These are phyloP conservation scores for Serendipita vermifera DNA, from an alignment of 768 basidiomycete species.

Conservation along the genomic window DNA sequence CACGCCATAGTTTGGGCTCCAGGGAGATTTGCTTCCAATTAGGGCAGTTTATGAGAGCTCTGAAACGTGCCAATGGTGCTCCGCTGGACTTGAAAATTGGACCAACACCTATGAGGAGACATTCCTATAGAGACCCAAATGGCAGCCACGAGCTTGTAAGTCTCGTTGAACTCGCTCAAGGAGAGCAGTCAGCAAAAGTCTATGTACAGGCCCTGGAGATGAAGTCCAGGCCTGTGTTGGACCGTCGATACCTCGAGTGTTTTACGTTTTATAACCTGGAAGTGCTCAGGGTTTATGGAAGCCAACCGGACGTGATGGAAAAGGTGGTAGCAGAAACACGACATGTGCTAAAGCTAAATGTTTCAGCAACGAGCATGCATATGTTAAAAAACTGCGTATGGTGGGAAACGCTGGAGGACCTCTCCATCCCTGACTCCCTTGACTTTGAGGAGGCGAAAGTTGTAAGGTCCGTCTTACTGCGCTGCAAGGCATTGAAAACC, in stretches of 20 bases:
- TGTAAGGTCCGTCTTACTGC: too few species aligned
- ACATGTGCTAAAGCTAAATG: not conserved
- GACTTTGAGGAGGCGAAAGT: too few species aligned
- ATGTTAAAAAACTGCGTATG: not conserved
- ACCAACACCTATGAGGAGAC: not conserved
- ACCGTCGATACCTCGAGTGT: not conserved
- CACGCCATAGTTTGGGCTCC: not conserved
- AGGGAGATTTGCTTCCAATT: not conserved
- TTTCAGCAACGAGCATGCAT: not conserved
- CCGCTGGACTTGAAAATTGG: not conserved
- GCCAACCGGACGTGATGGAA: not conserved
- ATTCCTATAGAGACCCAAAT: not conserved
- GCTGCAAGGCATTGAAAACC: too few species aligned
- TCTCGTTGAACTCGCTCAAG: not conserved
- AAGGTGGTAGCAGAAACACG: not conserved
- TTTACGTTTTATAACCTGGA: not conserved
- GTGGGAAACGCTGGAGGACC: not conserved
- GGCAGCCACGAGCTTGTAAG: not conserved
- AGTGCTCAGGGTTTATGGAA: not conserved
- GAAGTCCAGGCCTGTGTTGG: not conserved
- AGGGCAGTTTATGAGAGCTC: not conserved
- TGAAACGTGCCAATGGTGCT: not conserved
- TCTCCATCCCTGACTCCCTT: too few species aligned
- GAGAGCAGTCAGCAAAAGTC: not conserved
- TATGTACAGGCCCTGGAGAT: not conserved